Evolutionary conservation across 257 asterid species (phyloP).

Genomic region (Solanum commersonii): DNA sequence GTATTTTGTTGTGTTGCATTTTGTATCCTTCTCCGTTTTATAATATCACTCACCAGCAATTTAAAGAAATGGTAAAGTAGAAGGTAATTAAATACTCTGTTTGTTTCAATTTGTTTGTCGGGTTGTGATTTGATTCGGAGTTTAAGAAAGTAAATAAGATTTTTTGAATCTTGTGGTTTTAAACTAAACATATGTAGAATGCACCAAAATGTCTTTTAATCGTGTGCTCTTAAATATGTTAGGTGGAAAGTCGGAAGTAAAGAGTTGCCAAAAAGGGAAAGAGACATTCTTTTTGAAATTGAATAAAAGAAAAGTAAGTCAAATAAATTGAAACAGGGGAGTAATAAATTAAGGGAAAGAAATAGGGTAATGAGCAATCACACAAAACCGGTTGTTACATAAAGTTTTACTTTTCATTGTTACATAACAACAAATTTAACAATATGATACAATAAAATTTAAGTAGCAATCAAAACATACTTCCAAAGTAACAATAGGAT

Average conservation of each 20-base stretch:
- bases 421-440: background rate
- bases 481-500: background rate
- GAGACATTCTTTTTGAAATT: background rate
- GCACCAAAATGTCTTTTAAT: background rate
- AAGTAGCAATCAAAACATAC: background rate
- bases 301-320: background rate
- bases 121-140: background rate
- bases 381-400: background rate
- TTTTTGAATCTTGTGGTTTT: background rate
- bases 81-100: background rate
- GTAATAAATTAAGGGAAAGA: background rate
- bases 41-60: background rate
- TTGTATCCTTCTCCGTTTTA: background rate
- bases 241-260: background rate
- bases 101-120: background rate
- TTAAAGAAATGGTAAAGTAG: background rate
- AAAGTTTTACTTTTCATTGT: background rate
- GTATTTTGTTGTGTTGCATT: background rate
- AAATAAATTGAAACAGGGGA: background rate
- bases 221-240: background rate
- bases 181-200: background rate
- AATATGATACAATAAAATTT: background rate
- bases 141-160: background rate
- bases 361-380: background rate
- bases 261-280: background rate